Base-by-base conservation (phyloP, 2,329 filamentous ascomycete species). In the Rhytidhysteron rufulum region DNA sequence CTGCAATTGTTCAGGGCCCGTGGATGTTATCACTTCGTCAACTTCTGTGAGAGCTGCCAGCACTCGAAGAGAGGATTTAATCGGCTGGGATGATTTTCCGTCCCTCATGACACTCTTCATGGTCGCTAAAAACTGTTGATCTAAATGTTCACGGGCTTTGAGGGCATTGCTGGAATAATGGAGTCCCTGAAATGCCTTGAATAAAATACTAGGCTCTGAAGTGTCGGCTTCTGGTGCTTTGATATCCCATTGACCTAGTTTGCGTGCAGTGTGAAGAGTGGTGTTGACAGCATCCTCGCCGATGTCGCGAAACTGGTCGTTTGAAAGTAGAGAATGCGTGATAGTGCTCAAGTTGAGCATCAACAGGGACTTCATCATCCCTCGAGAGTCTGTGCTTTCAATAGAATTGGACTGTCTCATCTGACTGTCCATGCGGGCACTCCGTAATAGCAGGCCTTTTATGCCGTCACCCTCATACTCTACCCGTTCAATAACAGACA, bases 201-300 rank as follows among this genome's bases (percentile, higher is more conserved):
- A 96, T 1, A 91, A 71, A 1, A 80, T 83, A 3, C 84, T 82
- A 1, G 83, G 74, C 40, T 84, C 79, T 21, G 79, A 83, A 10
- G 75, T 71, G 35, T 76, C 78, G 3, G 74, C 68, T 6, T 75
- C 71, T 1, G 89, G 86, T 1, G 83, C 82, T 11, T 87, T 86
- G 16, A 97, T 75, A 58, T 96, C 90, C 93, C 93, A 98, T 55
- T 91, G 85, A 51, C 93, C 89, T 13, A 97, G 72, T 49, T 85
- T 85, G 44, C 87, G 79, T 16, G 90, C 89, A 5, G 87, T 88
- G 39, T 81, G 78, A 48, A 95, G 85, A 39, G 88, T 88, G 45
- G 78, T 85, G 34, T 88, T 83, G 6, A 86, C 70, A 1, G 79
- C 80, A 6, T 75, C 67, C 2, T 77, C 71, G 4, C 77, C 77